phyloP scores from a whole-genome alignment of 2,329 filamentous ascomycete genomes.

The Myriosclerotinia duriaeana region DNA sequence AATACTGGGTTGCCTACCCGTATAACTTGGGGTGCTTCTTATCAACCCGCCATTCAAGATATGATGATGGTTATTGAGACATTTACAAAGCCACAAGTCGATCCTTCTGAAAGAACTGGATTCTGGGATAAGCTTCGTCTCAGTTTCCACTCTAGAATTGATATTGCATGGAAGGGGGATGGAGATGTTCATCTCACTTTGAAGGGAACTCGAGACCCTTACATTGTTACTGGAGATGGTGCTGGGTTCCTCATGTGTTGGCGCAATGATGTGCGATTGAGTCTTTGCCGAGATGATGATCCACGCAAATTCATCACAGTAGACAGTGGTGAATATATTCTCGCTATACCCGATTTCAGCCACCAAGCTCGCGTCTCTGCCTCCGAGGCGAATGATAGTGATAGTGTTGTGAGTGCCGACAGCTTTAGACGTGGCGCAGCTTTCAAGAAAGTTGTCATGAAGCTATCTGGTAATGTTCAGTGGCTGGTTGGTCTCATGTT shows the following conservation, averaged over 20 bases:
- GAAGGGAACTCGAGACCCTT: conserved; percentile 90
- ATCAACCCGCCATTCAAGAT: conserved; percentile 96
- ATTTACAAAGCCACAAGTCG: conserved; percentile 92
- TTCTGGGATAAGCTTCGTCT: conserved; percentile 99
- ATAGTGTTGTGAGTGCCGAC: conserved; percentile 55
- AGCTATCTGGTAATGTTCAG: conserved; percentile 91
- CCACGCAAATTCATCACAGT: conserved; percentile 94
- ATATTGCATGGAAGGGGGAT: conserved; percentile 88
- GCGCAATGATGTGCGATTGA: conserved; percentile 89
- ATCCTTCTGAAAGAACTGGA: conserved; percentile 88
- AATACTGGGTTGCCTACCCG: conserved; percentile 89
- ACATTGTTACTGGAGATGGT: conserved; percentile 86
- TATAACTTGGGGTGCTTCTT: conserved; percentile 96
- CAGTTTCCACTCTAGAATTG: conserved; percentile 88
- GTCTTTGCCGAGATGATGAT: conserved; percentile 79
- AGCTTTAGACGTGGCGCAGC: conserved; percentile 70
- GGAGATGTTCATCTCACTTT: conserved; percentile 92
- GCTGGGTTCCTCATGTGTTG: conserved; percentile 98
- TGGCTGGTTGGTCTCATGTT: conserved; percentile 92
- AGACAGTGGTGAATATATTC: conserved; percentile 89
- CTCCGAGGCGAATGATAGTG: conserved; percentile 55
- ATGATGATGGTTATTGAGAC: conserved; percentile 99
- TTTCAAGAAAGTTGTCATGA: conserved; percentile 99
- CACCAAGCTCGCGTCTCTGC: conserved; percentile 68
- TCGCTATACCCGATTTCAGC: conserved; percentile 92